Evolutionary conservation across 225 moss, liverwort and hornwort genomes (phyloP).

Genomic region (Pseudisothecium myosuroides): DNA sequence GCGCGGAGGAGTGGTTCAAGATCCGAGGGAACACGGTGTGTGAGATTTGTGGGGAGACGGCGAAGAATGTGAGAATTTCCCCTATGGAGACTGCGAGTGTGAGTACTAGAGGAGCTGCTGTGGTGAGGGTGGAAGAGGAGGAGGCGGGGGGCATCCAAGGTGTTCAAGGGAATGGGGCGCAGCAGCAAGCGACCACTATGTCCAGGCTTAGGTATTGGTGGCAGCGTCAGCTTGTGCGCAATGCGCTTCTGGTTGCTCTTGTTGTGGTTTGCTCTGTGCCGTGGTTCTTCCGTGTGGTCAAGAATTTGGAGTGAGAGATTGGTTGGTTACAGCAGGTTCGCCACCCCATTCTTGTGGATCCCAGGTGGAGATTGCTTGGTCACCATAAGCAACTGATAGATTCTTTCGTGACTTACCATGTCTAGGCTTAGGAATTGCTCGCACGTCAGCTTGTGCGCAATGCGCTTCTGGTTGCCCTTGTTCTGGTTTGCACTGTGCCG

Average conservation of each 20-base stretch:
- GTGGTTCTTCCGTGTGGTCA: conserved; percentile 49
- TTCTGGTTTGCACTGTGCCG: conserved; percentile 41
- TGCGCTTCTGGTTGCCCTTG: conserved; percentile 15
- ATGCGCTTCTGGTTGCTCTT: conserved; percentile 26
- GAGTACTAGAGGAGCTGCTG: background rate
- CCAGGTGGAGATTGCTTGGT: background rate
- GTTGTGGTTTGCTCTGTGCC: conserved; percentile 45
- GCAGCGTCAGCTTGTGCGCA: conserved; percentile 29
- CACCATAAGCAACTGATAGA: background rate
- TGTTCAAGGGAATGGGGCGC: background rate
- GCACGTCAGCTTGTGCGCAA: conserved; percentile 29
- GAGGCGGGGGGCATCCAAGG: background rate
- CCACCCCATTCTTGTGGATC: background rate
- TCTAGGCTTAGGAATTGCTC: conserved; percentile 36
- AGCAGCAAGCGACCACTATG: conserved; percentile 6
- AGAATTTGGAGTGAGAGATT: background rate
- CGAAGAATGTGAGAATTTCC: conserved; percentile 27
- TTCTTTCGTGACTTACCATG: background rate
- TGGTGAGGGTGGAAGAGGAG: background rate
- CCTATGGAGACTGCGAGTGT: background rate
- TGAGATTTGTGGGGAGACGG: conserved; percentile 51
- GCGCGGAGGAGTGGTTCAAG: conserved; percentile 64
- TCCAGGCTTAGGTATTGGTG: conserved; percentile 46
- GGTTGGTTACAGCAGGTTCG: background rate
- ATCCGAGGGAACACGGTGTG: conserved; percentile 47